phyloP scores from a whole-genome alignment of 2,329 filamentous ascomycete genomes.

The Pseudopyricularia javanii region DNA sequence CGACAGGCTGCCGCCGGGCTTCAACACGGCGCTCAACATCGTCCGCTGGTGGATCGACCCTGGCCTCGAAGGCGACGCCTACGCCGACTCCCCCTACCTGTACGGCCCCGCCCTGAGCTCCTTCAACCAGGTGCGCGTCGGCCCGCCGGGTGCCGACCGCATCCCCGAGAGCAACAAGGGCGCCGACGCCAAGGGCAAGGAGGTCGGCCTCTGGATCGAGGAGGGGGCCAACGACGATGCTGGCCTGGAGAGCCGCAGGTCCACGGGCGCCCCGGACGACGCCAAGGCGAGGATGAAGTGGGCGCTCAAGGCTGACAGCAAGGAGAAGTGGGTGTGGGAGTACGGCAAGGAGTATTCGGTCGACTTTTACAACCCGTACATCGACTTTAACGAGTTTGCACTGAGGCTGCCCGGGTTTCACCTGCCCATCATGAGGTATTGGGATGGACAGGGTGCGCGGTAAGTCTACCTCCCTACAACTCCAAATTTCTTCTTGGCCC shows the following conservation, averaged over 20 bases:
- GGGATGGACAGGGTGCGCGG: slow-evolving; percentile 68
- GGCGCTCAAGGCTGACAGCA: slow-evolving; percentile 36
- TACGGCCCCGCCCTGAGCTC: slow-evolving; percentile 73
- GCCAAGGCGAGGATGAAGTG: slow-evolving; percentile 45
- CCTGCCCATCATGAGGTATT: slow-evolving; percentile 62
- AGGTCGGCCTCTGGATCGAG: slow-evolving; percentile 40
- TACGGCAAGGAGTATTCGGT: slow-evolving; percentile 38
- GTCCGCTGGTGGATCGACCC: slow-evolving; percentile 89
- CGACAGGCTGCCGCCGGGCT: slow-evolving; percentile 74
- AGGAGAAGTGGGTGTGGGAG: slow-evolving; percentile 41
- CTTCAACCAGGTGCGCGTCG: slow-evolving; percentile 66
- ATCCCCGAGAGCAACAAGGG: slow-evolving; percentile 18
- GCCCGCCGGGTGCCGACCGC: slow-evolving; percentile 34
- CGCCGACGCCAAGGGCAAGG: slow-evolving; percentile 28
- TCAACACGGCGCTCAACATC: slow-evolving; percentile 71
- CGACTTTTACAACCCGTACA: slow-evolving; percentile 81
- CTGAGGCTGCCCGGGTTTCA: slow-evolving; percentile 62
- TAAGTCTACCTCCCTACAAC: slow-evolving; percentile 26
- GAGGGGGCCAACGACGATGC: slow-evolving; percentile 50
- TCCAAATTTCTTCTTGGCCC: slow-evolving; percentile 9
- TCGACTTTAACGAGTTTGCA: slow-evolving; percentile 70
- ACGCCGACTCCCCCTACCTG: slow-evolving; percentile 74
- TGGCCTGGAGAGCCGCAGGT: slow-evolving; percentile 31
- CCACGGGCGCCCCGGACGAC: slow-evolving; percentile 36
- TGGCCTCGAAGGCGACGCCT: slow-evolving; percentile 78